Evolutionary conservation across 2,329 filamentous ascomycete genomes (phyloP).

Genomic region (Cladophialophora yegresii): DNA sequence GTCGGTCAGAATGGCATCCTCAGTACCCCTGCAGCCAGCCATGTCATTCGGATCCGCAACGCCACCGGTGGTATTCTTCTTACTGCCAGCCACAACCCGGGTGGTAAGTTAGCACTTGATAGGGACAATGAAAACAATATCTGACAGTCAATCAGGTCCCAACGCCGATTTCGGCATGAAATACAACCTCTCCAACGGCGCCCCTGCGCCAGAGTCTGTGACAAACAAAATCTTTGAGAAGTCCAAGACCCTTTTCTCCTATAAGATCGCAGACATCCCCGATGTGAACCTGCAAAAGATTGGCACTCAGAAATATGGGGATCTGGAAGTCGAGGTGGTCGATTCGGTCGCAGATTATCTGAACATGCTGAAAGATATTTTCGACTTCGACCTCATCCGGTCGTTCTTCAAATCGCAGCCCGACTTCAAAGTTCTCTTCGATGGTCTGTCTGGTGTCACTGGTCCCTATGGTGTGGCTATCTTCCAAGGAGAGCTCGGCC

Average conservation of each 20-base stretch:
- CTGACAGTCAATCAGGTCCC: conserved; percentile 62
- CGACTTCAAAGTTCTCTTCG: conserved; percentile 96
- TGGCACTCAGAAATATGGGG: conserved; percentile 79
- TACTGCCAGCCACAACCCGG: conserved; percentile 97
- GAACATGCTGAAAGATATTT: conserved; percentile 95
- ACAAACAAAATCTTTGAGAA: conserved; percentile 97
- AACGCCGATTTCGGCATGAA: conserved; percentile 98
- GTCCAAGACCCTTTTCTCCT: conserved; percentile 84
- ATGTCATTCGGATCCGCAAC: conserved; percentile 90
- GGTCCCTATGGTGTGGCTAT: conserved; percentile 93
- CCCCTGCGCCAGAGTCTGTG: conserved; percentile 90
- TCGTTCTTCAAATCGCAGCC: conserved; percentile 82
- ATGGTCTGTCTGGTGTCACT: conserved; percentile 90
- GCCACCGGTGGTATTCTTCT: conserved; percentile 95
- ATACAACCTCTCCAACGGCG: conserved; percentile 97
- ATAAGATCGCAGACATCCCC: conserved; percentile 87
- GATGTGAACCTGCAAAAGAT: conserved; percentile 81
- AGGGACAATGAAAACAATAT: not conserved
- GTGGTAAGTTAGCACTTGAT: conserved; percentile 63
- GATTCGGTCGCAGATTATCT: conserved; percentile 92
- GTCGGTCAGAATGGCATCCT: conserved; percentile 96
- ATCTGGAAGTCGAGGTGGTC: conserved; percentile 90
- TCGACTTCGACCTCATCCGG: conserved; percentile 95
- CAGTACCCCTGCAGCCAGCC: conserved; percentile 92
- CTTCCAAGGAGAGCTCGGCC: conserved; percentile 89